A percentile compares a stretch with the other conserved stretches of the same genome.
phyloP scores from a whole-genome alignment of 129 eudicot genomes.

The Flaveria robusta region DNA sequence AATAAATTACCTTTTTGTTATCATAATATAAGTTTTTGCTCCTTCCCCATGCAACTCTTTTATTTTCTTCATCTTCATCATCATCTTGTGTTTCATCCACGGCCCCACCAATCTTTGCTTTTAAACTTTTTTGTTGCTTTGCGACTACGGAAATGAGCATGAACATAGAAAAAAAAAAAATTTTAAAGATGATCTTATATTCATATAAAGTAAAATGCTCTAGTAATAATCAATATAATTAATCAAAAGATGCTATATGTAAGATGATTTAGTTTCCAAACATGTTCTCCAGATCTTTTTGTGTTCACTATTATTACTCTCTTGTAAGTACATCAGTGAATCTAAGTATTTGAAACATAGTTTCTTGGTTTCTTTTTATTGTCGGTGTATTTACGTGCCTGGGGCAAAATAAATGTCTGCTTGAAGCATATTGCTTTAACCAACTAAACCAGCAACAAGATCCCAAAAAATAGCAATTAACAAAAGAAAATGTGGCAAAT shows the following conservation, averaged over 20 bases:
- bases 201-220: not conserved
- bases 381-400: not conserved
- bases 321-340: not conserved
- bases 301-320: not conserved
- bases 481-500: not conserved
- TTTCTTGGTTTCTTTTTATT: not conserved
- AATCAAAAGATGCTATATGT: not conserved
- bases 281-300: not conserved
- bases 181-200: not conserved
- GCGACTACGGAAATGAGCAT: conserved; percentile 43
- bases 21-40: conserved; percentile 40
- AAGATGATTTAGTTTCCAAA: not conserved
- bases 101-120: conserved; percentile 65
- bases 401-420: not conserved
- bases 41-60: conserved; percentile 57
- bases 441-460: conserved; percentile 5
- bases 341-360: not conserved
- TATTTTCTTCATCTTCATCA: conserved; percentile 62
- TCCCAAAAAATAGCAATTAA: not conserved
- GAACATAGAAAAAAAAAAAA: not conserved
- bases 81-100: conserved; percentile 74
- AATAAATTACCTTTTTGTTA: conserved; percentile 25
- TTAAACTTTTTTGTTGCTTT: conserved; percentile 60
- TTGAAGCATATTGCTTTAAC: not conserved
- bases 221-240: conserved; percentile 1